A percentile compares a stretch with the other conserved stretches of the same genome.
phyloP scores from a whole-genome alignment of 768 basidiomycete genomes.

The Boletus reticuloceps region DNA sequence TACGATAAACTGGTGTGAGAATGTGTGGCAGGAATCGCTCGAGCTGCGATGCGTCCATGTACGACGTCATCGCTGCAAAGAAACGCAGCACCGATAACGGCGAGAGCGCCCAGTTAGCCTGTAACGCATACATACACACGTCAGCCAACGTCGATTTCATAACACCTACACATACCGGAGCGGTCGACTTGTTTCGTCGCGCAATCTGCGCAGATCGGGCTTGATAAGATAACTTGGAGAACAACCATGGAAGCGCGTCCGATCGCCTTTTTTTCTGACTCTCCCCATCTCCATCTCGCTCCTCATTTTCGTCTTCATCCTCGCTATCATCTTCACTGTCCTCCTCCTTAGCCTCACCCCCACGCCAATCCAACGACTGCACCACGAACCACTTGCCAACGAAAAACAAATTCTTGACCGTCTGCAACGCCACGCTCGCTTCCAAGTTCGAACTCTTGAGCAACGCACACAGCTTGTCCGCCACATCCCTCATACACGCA shows the following conservation, averaged over 20 bases:
- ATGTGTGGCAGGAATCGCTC: conserved; percentile 81
- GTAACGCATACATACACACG: conserved; percentile 1
- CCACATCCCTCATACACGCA: conserved; percentile 61
- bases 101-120: conserved; percentile 84
- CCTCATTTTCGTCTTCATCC: conserved; percentile 10
- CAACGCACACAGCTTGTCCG: conserved; percentile 70
- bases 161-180: conserved; percentile 13
- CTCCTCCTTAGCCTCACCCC: conserved; percentile 24
- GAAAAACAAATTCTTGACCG: conserved; percentile 92
- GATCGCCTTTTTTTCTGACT: conserved; percentile 9
- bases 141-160: background rate
- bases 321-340: background rate
- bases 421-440: conserved; percentile 68
- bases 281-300: conserved; percentile 20
- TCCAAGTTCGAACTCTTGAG: conserved; percentile 81
- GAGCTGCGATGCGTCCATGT: conserved; percentile 57
- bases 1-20: conserved; percentile 80
- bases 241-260: conserved; percentile 84
- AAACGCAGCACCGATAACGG: conserved; percentile 80
- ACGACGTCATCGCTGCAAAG: conserved; percentile 88
- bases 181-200: conserved; percentile 52
- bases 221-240: conserved; percentile 91
- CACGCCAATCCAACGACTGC: conserved; percentile 31
- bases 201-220: conserved; percentile 72
- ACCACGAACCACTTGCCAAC: conserved; percentile 79